Evolutionary conservation across 2,329 filamentous ascomycete genomes (phyloP).

Genomic region (Epichloe uncinata): DNA sequence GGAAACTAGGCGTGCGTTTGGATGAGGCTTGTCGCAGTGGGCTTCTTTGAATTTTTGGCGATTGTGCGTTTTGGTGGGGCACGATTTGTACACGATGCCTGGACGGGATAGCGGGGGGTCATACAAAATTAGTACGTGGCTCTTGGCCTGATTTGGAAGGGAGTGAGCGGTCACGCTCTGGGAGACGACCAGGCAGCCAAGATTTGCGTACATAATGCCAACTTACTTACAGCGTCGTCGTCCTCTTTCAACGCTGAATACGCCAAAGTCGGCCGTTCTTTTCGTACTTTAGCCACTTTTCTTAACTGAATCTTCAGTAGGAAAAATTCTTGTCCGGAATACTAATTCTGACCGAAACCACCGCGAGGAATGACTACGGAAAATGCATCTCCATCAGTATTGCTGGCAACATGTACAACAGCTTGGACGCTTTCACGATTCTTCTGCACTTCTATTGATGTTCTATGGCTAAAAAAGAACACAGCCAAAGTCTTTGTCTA

Average conservation of each 20-base stretch:
- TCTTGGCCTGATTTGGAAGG: not conserved
- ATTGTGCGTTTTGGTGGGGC: constrained; percentile 35
- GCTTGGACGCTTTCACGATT: not conserved
- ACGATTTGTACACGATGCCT: constrained; percentile 13
- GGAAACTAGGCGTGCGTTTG: constrained; percentile 8
- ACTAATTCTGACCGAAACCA: too few species aligned
- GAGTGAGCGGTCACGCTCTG: too few species aligned
- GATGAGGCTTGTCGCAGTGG: constrained; percentile 17
- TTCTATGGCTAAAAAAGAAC: not conserved
- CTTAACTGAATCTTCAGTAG: too few species aligned
- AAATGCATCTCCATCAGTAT: not conserved
- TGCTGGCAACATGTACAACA: not conserved
- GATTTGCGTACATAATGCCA: too few species aligned
- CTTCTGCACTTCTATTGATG: not conserved
- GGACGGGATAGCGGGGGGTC: constrained; percentile 7
- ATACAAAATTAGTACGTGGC: not conserved
- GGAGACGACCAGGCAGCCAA: not conserved
- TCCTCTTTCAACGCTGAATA: too few species aligned
- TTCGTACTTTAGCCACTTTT: too few species aligned
- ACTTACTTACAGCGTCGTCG: too few species aligned
- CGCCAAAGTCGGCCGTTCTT: too few species aligned
- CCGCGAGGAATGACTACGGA: not conserved
- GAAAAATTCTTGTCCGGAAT: not conserved
- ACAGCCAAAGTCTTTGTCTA: not conserved
- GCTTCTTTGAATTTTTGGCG: constrained; percentile 28